Conservation (phyloP, 352 stramenopile species). For the Lagenidium giganteum region DNA sequence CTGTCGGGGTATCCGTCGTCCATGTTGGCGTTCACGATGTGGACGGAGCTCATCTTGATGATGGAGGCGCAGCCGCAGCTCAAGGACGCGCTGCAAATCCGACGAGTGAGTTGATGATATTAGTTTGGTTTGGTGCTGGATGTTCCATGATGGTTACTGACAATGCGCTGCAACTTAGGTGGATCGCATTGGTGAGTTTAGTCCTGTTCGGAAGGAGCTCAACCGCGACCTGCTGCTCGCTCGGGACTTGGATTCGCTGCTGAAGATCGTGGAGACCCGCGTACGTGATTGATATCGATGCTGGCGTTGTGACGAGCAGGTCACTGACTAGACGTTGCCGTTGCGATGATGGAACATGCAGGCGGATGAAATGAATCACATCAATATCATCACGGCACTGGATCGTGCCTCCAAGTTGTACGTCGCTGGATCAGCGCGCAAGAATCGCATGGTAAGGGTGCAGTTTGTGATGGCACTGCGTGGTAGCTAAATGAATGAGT, state of each 20-base stretch:
- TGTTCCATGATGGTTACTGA: neutral
- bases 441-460: too few species aligned
- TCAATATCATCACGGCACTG: constrained; percentile 62
- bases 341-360: constrained; percentile 12
- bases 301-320: neutral
- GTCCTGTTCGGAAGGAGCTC: constrained; percentile 37
- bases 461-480: neutral
- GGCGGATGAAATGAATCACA: constrained; percentile 42
- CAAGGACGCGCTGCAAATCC: constrained; percentile 61
- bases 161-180: constrained; percentile 16
- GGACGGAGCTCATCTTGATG: constrained; percentile 75
- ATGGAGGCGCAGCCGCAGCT: constrained; percentile 62
- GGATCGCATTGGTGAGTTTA: constrained; percentile 54
- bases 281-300: constrained; percentile 19
- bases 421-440: constrained; percentile 12
- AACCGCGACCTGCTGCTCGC: constrained; percentile 63
- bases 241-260: constrained; percentile 47
- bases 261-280: constrained; percentile 58
- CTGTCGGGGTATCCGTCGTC: constrained; percentile 74
- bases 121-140: neutral
- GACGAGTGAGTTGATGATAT: constrained; percentile 19
- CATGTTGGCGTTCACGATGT: constrained; percentile 66
- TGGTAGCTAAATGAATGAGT: constrained; percentile 8
- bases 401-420: constrained; percentile 38
- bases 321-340: neutral